Evolutionary conservation across 2,329 filamentous ascomycete genomes (phyloP).

Genomic region (Camillea tinctor): DNA sequence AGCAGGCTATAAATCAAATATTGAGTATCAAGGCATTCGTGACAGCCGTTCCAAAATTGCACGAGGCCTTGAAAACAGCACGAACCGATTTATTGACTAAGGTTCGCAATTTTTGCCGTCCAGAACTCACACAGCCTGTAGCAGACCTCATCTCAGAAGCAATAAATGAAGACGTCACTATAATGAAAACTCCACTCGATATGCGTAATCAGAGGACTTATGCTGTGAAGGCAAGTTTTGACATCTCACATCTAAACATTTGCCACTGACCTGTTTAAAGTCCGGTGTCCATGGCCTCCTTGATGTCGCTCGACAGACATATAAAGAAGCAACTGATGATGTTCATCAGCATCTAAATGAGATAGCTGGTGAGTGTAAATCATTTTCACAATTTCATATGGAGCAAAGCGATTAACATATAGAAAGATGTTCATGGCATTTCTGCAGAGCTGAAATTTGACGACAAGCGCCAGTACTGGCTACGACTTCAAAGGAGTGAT

Average conservation of each 20-base stretch:
- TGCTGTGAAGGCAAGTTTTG: constrained; percentile 69
- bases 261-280: constrained; percentile 38
- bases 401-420: neutral
- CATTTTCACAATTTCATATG: neutral
- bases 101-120: constrained; percentile 68
- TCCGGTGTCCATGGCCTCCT: constrained; percentile 81
- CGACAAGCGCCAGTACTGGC: constrained; percentile 73
- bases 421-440: constrained; percentile 55
- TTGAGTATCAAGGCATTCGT: constrained; percentile 85
- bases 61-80: constrained; percentile 64
- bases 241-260: neutral
- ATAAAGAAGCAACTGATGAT: constrained; percentile 83
- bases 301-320: constrained; percentile 84
- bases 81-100: constrained; percentile 62
- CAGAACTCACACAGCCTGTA: constrained; percentile 59
- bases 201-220: constrained; percentile 87
- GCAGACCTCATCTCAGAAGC: constrained; percentile 63
- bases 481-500: constrained; percentile 63
- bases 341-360: constrained; percentile 68
- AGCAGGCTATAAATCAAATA: constrained; percentile 82
- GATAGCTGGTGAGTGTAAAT: constrained; percentile 55
- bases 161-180: constrained; percentile 80
- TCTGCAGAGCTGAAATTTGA: constrained; percentile 72
- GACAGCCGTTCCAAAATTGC: constrained; percentile 63
- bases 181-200: constrained; percentile 76